Evolutionary conservation across 257 asterid genomes (phyloP), one percentile per base, ranked within the genome.

Genomic region (Lavandula angustifolia): DNA sequence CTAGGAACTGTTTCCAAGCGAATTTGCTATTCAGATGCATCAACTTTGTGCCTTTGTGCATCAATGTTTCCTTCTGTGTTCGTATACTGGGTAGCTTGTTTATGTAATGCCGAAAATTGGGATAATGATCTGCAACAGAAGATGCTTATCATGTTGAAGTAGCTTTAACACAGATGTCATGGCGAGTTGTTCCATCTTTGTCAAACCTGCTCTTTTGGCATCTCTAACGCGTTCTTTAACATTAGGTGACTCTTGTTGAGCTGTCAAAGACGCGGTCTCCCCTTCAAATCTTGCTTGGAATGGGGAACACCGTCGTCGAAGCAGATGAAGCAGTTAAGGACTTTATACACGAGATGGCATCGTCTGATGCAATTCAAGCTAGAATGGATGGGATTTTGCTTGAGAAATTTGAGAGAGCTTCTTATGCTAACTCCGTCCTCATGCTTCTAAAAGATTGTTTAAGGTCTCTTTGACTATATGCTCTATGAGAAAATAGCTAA

Each of bases 191-290:
- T 54, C 10, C 59, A 13, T 12, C 17, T 16, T 4, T 42, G 8
- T 35, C 8, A 52, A 60, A 13, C 7, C 60, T 13, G 46, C 9
- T 51, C 27, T 64, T 54, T 57, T 68, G 49, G 66, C n/a, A 12
- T 53, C n/a, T 59, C 42, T 53, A 40, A 64, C 17, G 49, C 13
- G 10, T 43, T 64, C 11, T 32, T 9, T 61, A 64, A 43, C 63
- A 48, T 40, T 79, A 87, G 95, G 95, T 87, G 58, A 76, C 78
- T 47, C 77, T 87, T 57, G 80, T 84, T 62, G 95, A 85, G 87
- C 59, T 85, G 67, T 73, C 80, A 35, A 74, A 58, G 47, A 64
- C 83, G 6, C 64, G 81, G 5, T 79, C 83, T 11, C 69, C 80
- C 46, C 72, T 83, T 13, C 80, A 69, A 68, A 46, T 81, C 7